Evolutionary conservation across 140 eudicot species (phyloP).

Genomic region (Bidens hawaiensis): DNA sequence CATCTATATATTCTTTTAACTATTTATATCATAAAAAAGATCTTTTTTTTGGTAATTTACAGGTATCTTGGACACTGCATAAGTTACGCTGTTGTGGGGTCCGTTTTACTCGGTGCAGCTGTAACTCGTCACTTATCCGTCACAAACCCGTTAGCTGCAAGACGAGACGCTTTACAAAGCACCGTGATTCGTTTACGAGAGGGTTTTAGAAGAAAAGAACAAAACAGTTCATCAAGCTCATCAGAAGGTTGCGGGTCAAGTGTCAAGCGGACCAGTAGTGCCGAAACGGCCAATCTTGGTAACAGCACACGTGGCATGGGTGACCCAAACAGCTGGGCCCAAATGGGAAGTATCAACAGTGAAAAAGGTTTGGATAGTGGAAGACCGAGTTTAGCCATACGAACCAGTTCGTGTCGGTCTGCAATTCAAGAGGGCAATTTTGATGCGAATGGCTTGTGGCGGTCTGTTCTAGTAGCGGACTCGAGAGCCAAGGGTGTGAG

Average conservation of each 20-base stretch:
- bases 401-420: constrained; percentile 81
- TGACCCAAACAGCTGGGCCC: constrained; percentile 66
- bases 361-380: constrained; percentile 92
- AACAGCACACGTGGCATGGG: constrained; percentile 58
- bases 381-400: constrained; percentile 84
- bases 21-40: neutral
- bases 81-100: constrained; percentile 91
- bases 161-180: constrained; percentile 92
- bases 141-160: constrained; percentile 88
- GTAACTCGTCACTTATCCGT: constrained; percentile 86
- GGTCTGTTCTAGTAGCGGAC: constrained; percentile 79
- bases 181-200: constrained; percentile 92
- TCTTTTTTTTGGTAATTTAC: neutral
- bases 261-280: constrained; percentile 92
- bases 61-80: constrained; percentile 98
- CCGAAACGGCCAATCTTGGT: constrained; percentile 85
- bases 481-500: constrained; percentile 89
- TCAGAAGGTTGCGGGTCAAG: constrained; percentile 98
- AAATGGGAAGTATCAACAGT: constrained; percentile 67
- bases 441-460: constrained; percentile 47
- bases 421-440: constrained; percentile 58
- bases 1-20: neutral
- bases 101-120: constrained; percentile 95
- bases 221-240: constrained; percentile 82
- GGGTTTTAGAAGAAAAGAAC: constrained; percentile 86